Evolutionary conservation across 441 rosid species (phyloP), one percentile per base, ranked within the genome.

Genomic region (Hura crepitans): DNA sequence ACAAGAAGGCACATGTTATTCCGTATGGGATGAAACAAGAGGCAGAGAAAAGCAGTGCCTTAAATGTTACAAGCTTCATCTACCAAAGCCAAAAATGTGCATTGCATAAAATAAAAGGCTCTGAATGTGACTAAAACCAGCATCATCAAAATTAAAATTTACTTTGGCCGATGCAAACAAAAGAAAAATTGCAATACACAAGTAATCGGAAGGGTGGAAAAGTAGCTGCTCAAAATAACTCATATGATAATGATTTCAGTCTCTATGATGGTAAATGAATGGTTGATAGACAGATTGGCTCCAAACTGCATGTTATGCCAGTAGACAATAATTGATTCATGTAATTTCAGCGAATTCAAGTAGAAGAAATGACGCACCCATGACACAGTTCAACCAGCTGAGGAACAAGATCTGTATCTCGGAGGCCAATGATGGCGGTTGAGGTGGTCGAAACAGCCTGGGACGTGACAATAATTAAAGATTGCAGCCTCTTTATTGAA

Each of bases 381-480:
- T 89, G 97, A 77, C 96, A 91, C 60, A 93, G 86, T 51, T 87
- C 91, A 73, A 87, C 84, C 67, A 93, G 88, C 82, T 87, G 95
- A 20, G 98, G 96, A 71, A 93, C 95, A 72, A 93, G 97, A 80
- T 85, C 88, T 70, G 85, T 74, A 82, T 93, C 93, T 71, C 97
- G 83, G 10, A 91, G 96, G 62, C 83, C 82, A 43, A 81, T 63
- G 71, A 93, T 89, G 45, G 90, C 93, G 28, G 84, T 83, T 62
- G 97, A 93, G 62, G 97, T 93, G 23, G 98, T 88, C 22, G 88
- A 81, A 68, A 89, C 98, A 43, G 96, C 98, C 78, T 81, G 91
- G 23, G 98, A 91, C 0, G 97, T 86, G 57, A 93, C 96, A 43
- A 77, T 67, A 63, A 91, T 88, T 18, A 84, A 81, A 60, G 97